Conservation (phyloP, 2,329 filamentous ascomycete species). For the Penicillium sp. region DNA sequence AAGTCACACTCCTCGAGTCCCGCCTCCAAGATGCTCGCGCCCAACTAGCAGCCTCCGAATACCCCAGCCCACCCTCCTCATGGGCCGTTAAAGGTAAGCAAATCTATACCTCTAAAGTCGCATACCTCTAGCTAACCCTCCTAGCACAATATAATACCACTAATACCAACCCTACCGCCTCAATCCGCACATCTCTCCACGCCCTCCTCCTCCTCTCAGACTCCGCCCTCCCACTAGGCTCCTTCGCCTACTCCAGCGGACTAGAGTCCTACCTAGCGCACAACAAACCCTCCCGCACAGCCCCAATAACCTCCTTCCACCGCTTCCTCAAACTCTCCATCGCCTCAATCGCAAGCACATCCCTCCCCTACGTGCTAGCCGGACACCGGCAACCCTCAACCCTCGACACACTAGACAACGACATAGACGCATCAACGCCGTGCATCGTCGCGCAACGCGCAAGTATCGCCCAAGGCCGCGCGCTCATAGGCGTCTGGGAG, state of each 20-base stretch:
- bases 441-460: constrained; percentile 56
- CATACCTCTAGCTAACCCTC: constrained; percentile 1
- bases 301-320: constrained; percentile 41
- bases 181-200: constrained; percentile 34
- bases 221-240: constrained; percentile 55
- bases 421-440: constrained; percentile 54
- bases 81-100: constrained; percentile 10
- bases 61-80: constrained; percentile 15
- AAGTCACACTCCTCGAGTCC: constrained; percentile 42
- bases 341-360: constrained; percentile 49
- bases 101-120: neutral
- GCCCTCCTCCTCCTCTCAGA: constrained; percentile 54
- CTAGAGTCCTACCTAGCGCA: constrained; percentile 58
- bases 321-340: constrained; percentile 51
- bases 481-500: constrained; percentile 54
- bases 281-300: constrained; percentile 35
- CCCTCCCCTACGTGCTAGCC: constrained; percentile 52
- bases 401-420: constrained; percentile 51
- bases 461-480: constrained; percentile 53
- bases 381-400: constrained; percentile 45
- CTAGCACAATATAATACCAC: constrained; percentile 4
- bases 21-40: constrained; percentile 41
- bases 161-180: constrained; percentile 5
- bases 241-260: constrained; percentile 58
- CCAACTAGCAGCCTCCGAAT: constrained; percentile 28